Base-by-base conservation (phyloP, 2,329 filamentous ascomycete species). In the Diaporthe ilicicola region DNA sequence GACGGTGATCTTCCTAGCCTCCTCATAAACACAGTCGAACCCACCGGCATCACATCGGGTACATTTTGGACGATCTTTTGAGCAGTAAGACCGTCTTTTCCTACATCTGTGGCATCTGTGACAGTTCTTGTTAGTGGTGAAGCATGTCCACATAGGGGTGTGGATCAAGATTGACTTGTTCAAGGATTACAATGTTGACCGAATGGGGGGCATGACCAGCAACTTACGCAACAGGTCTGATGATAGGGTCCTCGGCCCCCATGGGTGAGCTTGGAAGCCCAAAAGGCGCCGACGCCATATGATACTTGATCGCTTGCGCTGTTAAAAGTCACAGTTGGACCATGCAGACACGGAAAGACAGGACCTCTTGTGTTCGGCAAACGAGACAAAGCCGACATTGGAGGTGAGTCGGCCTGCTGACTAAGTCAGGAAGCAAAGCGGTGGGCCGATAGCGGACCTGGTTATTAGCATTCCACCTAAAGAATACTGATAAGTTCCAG, bases 1-100 rank as follows among this genome's bases (percentile, higher is more conserved):
- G 19, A 82, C 74, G 5, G 78, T 73, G 24, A 81, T 77, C 67
- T 80, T 81, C 12, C 81, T 75, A 3, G 79, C 76, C 48, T 77
- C 79, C 53, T 79, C 80, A 53, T 82, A 82, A n/a, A 77, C 69
- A 56, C 81, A 82, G 37, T 73, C 74, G 13, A 79, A 69, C 2
- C 74, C 74, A 39, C 75, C 73, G 19, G 79, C 78, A 27, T 77
- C 77, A 61, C 81, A 82, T 67, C 80, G 73, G 32, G 77, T 77
- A 56, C 81, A 82, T 24, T 72, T 74, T 1, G 81, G 81, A 55
- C 78, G 79, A 15, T 82, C 79, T 66, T 81, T 82, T 22, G 79
- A 81, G 74, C 81, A 82, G 50, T 77, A 80, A 0, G 79, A 80
- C 5, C 79, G 77, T 13, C 81, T 75, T 29, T 78, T 76, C 6